Evolutionary conservation across 345 rosid genomes (phyloP), one percentile per base, ranked within the genome.

Genomic region (Gossypium thurberi): DNA sequence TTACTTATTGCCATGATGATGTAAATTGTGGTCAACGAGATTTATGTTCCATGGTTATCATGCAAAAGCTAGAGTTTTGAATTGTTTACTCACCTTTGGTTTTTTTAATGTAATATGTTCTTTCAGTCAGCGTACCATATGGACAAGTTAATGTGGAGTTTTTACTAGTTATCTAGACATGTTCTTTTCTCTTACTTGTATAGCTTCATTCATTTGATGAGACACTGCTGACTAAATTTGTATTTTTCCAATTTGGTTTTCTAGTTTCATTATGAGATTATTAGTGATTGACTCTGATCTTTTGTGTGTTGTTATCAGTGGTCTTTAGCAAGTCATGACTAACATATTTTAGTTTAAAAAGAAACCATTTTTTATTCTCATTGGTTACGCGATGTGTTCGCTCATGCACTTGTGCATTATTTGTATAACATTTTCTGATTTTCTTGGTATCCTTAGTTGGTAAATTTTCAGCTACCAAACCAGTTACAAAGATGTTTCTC

Each of bases 391-490:
- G 4, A 67, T 23, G 23, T 48, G 44, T 21, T 56, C 21, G 56
- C 69, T 26, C 21, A 25, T 67, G 56, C 20, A 48, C 43, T 18
- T 48, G 40, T 66, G 42, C 3, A 23, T 46, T 58, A 4, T 23
- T 25, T n/a, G 5, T 20, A 1, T 60, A 11, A 3, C 26, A 2
- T 59, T 18, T 61, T 47, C 57, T 62, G 53, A 59, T 46, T 52
- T 65, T 17, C 58, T 59, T 73, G 17, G 56, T 52, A 68, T 68
- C 70, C 40, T 15, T 72, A 13, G 56, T 63, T 71, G 33, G 20
- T 46, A 13, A 48, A 63, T 74, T 48, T 26, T n/a, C 12, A 53
- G 53, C 62, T 73, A 26, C 43, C 23, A 26, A 67, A 50, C 23
- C 58, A 15, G 33, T 56, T 40, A 57, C 14, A 42, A n/a, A 14